Evolutionary conservation across 306 rosid species (phyloP).

Genomic region (Vigna radiata): DNA sequence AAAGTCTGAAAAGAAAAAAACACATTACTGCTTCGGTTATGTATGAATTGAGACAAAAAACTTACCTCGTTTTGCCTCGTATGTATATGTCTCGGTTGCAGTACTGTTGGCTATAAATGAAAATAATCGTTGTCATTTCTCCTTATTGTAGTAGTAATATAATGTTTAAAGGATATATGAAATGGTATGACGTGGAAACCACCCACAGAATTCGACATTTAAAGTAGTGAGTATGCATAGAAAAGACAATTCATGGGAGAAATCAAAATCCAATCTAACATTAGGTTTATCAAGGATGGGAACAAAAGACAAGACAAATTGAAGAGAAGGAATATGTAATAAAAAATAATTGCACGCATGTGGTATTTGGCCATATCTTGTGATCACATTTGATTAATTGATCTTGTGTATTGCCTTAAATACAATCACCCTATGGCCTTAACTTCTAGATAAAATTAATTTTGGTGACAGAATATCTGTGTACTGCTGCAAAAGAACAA

Average conservation of each 20-base stretch:
- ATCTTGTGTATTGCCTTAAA: neutral
- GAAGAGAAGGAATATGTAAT: neutral
- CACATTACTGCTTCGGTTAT: accelerated
- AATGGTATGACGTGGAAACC: too few relatives aligned
- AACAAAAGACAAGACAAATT: neutral
- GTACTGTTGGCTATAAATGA: too few relatives aligned
- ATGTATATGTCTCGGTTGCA: too few relatives aligned
- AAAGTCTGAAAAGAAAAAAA: too few relatives aligned
- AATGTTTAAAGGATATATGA: too few relatives aligned
- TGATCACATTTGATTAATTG: neutral
- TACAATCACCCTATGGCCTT: neutral
- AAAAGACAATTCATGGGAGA: neutral
- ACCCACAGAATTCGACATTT: too few relatives aligned
- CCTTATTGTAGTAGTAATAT: too few relatives aligned
- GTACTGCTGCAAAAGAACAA: constrained; percentile 19
- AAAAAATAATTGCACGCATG: neutral
- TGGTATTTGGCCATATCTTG: neutral
- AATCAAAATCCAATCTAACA: constrained; percentile 1
- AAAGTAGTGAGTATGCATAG: neutral
- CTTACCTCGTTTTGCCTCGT: too few relatives aligned
- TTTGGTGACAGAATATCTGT: constrained; percentile 11
- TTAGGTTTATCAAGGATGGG: neutral
- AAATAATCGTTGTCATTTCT: too few relatives aligned
- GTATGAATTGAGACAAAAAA: too few relatives aligned
- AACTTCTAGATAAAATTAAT: constrained; percentile 17